These are phyloP conservation scores for Sugiyamaella marilandica DNA, from an alignment of 805 yeast genomes.

Conservation along the genomic window DNA sequence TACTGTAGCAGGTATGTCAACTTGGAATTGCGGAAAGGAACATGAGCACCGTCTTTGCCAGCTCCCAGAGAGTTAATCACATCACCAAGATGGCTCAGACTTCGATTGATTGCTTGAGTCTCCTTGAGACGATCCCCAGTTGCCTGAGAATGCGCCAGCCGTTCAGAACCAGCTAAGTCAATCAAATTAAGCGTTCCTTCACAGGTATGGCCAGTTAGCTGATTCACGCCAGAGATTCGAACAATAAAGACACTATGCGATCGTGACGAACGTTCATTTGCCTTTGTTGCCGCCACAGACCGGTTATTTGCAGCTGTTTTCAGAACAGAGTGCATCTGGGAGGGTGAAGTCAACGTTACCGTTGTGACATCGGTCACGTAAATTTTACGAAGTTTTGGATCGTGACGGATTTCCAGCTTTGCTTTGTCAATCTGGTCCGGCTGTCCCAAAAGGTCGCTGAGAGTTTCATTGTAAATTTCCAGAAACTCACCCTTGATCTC, in stretches of 20 bases:
- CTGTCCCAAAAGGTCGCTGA: constrained; percentile 58
- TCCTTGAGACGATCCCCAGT: constrained; percentile 78
- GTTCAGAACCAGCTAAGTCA: constrained; percentile 93
- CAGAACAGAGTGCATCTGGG: constrained; percentile 49
- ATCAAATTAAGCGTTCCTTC: constrained; percentile 70
- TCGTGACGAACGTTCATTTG: constrained; percentile 82
- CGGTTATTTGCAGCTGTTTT: constrained; percentile 55
- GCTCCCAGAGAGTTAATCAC: constrained; percentile 68
- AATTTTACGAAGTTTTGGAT: constrained; percentile 49
- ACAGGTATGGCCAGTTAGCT: constrained; percentile 42
- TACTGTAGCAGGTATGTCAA: constrained; percentile 79
- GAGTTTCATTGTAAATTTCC: constrained; percentile 83
- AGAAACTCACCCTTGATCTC: constrained; percentile 66
- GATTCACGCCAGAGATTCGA: constrained; percentile 51
- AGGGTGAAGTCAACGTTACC: constrained; percentile 42
- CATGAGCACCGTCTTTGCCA: constrained; percentile 38
- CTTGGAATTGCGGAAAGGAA: constrained; percentile 68
- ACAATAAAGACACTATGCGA: constrained; percentile 83
- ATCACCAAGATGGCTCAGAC: constrained; percentile 83
- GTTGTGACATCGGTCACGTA: constrained; percentile 55
- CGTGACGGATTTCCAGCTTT: constrained; percentile 71
- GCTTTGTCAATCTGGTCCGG: constrained; percentile 22
- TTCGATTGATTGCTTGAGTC: constrained; percentile 83
- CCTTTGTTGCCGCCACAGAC: constrained; percentile 73
- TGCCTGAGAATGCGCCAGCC: constrained; percentile 69